Evolutionary conservation across 2,329 filamentous ascomycete genomes (phyloP), one percentile per base, ranked within the genome.

Genomic region (Aureobasidium sp.): DNA sequence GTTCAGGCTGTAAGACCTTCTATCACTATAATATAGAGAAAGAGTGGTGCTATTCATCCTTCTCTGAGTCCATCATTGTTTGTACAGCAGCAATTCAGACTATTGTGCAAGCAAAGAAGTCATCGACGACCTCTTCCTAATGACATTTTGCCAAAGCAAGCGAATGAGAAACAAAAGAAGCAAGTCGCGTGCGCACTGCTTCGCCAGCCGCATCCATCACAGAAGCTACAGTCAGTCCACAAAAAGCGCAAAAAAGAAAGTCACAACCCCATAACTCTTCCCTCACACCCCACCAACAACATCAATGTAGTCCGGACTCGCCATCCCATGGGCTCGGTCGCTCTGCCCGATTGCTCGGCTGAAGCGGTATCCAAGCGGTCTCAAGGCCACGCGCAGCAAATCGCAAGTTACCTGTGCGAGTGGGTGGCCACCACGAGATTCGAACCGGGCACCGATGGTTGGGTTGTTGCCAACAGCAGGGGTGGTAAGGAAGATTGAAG

Each of bases 301-400:
- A 27, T 20, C 57, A 77, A 75, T 79, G 79, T 82, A 73, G 72
- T 82, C 80, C 78, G 77, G 74, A 74, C 72, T 76, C 79, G 80
- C 80, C 79, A 80, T 74, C 75, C 74, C 75, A 76, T 79, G 79
- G 78, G 77, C 79, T 76, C 78, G 73, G 72, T 73, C 71, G 77
- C 79, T 81, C 79, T 83, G 80, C 80, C 79, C 78, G 80, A 82
- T 83, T 79, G 73, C 80, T 82, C 80, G 79, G 78, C 80, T 83
- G 78, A 80, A 81, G 79, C 51, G 65, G 66, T 82, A 71, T 72
- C 77, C 75, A 78, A 81, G 79, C 74, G 69, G 60, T 75, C 80
- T 82, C 79, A 83, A 68, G 75, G 76, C 72, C 73, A 71, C 71
- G n/a, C 76, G 62, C 69, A 81, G 76, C 80, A 67, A 74, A n/a